phyloP scores from a whole-genome alignment of 1,139 yeast species.

The Candida dubliniensis region DNA sequence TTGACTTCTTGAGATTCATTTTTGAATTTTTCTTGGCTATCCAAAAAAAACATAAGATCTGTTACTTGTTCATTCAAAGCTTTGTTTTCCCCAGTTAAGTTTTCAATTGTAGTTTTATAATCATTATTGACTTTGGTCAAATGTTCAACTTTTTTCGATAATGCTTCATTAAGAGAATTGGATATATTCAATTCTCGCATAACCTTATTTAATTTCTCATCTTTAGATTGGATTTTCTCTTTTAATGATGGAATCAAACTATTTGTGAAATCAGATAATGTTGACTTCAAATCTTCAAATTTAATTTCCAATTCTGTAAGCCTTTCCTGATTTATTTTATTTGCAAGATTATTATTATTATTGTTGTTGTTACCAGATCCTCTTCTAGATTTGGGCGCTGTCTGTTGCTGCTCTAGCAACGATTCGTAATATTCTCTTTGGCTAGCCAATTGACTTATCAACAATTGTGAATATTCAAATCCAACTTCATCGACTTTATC shows the following conservation, averaged over 20 bases:
- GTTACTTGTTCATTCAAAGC: constrained; percentile 69
- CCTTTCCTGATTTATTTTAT: constrained; percentile 4
- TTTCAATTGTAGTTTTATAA: constrained; percentile 22
- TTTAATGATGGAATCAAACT: constrained; percentile 34
- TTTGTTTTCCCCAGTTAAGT: constrained; percentile 37
- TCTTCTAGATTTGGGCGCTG: constrained; percentile 23
- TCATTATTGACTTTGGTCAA: constrained; percentile 38
- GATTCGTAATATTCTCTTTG: constrained; percentile 83
- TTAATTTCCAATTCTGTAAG: constrained; percentile 34
- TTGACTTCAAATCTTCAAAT: constrained; percentile 30
- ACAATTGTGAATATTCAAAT: constrained; percentile 74
- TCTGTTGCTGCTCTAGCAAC: constrained; percentile 48
- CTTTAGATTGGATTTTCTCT: constrained; percentile 31
- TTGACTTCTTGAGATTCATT: constrained; percentile 68
- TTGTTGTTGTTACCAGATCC: constrained; percentile 16
- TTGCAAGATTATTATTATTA: not conserved
- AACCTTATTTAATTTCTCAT: constrained; percentile 30
- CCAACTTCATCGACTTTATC: constrained; percentile 57
- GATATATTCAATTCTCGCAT: constrained; percentile 32
- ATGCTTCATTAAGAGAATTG: constrained; percentile 52
- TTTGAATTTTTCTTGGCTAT: constrained; percentile 69
- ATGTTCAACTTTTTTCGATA: constrained; percentile 57
- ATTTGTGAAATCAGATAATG: constrained; percentile 24
- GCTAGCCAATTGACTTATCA: constrained; percentile 82
- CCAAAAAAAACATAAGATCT: constrained; percentile 81